Evolutionary conservation across 805 yeast genomes (phyloP), one percentile per base, ranked within the genome.

Genomic region (Blastobotrys americana): DNA sequence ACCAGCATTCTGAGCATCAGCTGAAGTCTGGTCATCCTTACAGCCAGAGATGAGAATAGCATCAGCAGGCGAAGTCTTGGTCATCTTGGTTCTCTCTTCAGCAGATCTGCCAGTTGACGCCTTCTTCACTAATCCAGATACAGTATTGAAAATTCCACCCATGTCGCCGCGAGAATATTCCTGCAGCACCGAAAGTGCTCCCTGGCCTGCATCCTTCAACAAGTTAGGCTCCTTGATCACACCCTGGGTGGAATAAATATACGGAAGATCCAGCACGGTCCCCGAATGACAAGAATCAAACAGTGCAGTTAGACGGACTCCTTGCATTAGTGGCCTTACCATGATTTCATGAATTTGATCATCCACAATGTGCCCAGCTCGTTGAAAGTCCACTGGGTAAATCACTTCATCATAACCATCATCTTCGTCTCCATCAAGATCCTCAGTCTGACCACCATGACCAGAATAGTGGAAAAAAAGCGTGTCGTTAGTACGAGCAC

Each of bases 201-300:
- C 86, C 42, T 69, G 67, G 9, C 89, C 87, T 4, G 85, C 81
- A 50, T 82, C 88, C 59, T 82, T 80, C 67, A 82, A 74, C 54
- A 84, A 63, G 58, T 80, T 83, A 36, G 89, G 89, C 61, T 84
- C 94, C 63, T 85, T 86, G 41, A 85, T 59, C 3, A 83, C 79
- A 48, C 95, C 95, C 59, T 84, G 82, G 15, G 90, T 84, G 3
- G 93, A 82, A 63, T 86, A 86, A 39, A 76, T 71, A 55, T 76
- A 86, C 1, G 95, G 95, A 47, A 86, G 66, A 61, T 86, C 95
- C 52, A 86, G 63, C 1, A 76, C 90, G 1, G 90, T 77, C 9
- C 95, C 95, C 1, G 90, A 82, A 59, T 86, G 95, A 60, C 95
- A 86, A 9, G 87, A 80, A 64, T 86, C 95, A 55, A 82, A 85